Evolutionary conservation across 148 eudicot genomes (phyloP).

Genomic region (Dysphania ambrosioides): DNA sequence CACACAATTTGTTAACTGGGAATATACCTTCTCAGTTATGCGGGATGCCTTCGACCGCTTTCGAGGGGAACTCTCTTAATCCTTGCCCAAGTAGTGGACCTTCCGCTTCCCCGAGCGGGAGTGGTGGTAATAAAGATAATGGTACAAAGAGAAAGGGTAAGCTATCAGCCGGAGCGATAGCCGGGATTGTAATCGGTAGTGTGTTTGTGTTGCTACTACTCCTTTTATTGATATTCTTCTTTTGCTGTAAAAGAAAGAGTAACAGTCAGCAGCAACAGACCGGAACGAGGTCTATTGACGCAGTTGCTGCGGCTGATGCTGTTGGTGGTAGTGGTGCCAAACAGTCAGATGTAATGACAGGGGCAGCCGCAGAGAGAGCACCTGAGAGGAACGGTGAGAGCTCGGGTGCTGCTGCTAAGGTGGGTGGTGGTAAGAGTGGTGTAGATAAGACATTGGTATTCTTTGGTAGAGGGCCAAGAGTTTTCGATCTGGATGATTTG

Average conservation of each 20-base stretch:
- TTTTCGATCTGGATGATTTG: conserved; percentile 71
- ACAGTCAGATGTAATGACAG: conserved; percentile 33
- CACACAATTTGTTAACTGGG: conserved; percentile 54
- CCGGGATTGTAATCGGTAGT: conserved; percentile 64
- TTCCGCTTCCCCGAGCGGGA: neutral
- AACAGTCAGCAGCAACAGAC: neutral
- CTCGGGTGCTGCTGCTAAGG: neutral
- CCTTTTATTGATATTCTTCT: conserved; percentile 34
- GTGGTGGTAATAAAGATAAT: neutral
- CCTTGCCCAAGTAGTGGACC: conserved; percentile 32
- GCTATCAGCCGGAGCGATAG: conserved; percentile 67
- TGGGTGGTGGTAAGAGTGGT: conserved; percentile 24
- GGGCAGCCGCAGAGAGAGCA: conserved; percentile 21
- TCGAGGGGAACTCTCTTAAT: conserved; percentile 53
- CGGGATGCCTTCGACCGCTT: conserved; percentile 38
- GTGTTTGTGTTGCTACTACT: conserved; percentile 44
- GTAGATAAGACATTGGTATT: conserved; percentile 54
- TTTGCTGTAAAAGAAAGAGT: conserved; percentile 38
- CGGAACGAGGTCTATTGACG: neutral
- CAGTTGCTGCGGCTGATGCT: neutral
- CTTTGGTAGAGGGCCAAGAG: conserved; percentile 43
- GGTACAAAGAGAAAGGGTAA: conserved; percentile 32
- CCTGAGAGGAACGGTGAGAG: conserved; percentile 12
- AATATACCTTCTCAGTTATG: conserved; percentile 40
- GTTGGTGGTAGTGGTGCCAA: conserved; percentile 22